Conservation (phyloP, 1,284 basidiomycete genomes). For the Sphagnurus paluster region DNA sequence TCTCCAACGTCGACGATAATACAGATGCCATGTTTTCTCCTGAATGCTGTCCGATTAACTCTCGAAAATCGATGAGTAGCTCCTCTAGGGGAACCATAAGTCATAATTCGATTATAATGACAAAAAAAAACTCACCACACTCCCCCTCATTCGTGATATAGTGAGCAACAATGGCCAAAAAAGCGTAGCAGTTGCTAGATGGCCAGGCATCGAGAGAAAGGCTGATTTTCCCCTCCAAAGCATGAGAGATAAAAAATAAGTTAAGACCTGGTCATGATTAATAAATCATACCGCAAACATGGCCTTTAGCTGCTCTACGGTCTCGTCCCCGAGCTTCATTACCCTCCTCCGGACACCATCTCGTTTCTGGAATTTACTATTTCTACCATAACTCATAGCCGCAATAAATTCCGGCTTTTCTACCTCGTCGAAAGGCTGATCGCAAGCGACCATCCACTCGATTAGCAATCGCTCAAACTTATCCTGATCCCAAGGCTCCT, state of each 20-base stretch:
- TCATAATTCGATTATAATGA: neutral
- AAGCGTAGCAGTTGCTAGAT: conserved; percentile 24
- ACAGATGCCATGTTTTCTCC: conserved; percentile 33
- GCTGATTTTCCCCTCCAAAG: conserved; percentile 22
- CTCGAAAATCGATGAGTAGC: conserved; percentile 31
- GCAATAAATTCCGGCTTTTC: conserved; percentile 27
- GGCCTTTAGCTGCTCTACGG: conserved; percentile 13
- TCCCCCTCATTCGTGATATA: conserved; percentile 27
- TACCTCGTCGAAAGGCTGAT: conserved; percentile 34
- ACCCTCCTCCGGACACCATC: conserved; percentile 16
- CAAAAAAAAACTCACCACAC: conserved; percentile 10
- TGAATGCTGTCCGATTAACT: conserved; percentile 30
- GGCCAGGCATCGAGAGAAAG: conserved; percentile 31
- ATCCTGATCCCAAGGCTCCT: conserved; percentile 26
- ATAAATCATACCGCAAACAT: conserved; percentile 23
- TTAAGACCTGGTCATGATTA: neutral
- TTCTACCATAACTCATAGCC: conserved; percentile 21
- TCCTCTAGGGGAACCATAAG: conserved; percentile 22
- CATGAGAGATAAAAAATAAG: neutral
- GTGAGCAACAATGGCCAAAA: conserved; percentile 33
- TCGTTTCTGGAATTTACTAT: conserved; percentile 18
- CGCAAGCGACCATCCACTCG: conserved; percentile 30
- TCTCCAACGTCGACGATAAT: conserved; percentile 28
- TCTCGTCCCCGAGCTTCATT: conserved; percentile 26
- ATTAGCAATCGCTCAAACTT: conserved; percentile 27